Evolutionary conservation across 805 yeast genomes (phyloP).

Genomic region (Danielozyma ontarioensis): DNA sequence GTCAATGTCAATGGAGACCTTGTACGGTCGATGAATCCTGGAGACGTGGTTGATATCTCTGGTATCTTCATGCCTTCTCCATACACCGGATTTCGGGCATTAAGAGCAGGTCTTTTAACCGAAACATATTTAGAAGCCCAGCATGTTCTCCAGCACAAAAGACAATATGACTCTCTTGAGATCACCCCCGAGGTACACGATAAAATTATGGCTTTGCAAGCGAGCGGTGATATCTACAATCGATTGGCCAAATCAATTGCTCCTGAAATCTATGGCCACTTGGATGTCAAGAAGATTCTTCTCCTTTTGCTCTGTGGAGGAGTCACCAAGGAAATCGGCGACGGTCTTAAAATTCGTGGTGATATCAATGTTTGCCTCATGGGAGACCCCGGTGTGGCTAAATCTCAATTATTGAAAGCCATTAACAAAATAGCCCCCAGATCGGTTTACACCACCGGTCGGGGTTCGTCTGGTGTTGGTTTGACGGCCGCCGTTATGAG

Average conservation of each 20-base stretch:
- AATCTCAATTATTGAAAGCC: slow-evolving; percentile 89
- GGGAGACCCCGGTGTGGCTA: slow-evolving; percentile 99
- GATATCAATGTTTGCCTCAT: slow-evolving; percentile 91
- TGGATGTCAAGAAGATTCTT: slow-evolving; percentile 88
- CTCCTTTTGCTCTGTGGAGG: slow-evolving; percentile 87
- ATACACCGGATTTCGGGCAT: slow-evolving; percentile 90
- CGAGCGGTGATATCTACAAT: slow-evolving; percentile 69
- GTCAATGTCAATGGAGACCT: slow-evolving; percentile 90
- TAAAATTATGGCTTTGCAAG: slow-evolving; percentile 50
- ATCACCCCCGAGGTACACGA: slow-evolving; percentile 51
- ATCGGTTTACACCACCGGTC: slow-evolving; percentile 95
- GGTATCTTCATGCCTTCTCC: slow-evolving; percentile 94
- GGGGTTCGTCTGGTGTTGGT: slow-evolving; percentile 99
- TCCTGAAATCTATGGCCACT: slow-evolving; percentile 94
- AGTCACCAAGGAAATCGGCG: slow-evolving; percentile 89
- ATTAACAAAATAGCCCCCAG: slow-evolving; percentile 92
- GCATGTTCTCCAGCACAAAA: slow-evolving; percentile 78
- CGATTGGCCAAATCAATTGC: slow-evolving; percentile 86
- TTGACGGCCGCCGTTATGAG: slow-evolving; percentile 98
- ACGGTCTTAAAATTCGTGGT: slow-evolving; percentile 96
- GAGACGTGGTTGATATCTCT: slow-evolving; percentile 88
- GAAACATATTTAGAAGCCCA: slow-evolving; percentile 93
- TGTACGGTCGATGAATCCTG: slow-evolving; percentile 85
- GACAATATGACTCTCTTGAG: slow-evolving; percentile 67
- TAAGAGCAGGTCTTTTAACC: slow-evolving; percentile 87